Percentiles rank a stretch among this genome's conserved stretches.
Conservation (phyloP, 2,329 filamentous ascomycete genomes). For the Aspergillus japonicus region DNA sequence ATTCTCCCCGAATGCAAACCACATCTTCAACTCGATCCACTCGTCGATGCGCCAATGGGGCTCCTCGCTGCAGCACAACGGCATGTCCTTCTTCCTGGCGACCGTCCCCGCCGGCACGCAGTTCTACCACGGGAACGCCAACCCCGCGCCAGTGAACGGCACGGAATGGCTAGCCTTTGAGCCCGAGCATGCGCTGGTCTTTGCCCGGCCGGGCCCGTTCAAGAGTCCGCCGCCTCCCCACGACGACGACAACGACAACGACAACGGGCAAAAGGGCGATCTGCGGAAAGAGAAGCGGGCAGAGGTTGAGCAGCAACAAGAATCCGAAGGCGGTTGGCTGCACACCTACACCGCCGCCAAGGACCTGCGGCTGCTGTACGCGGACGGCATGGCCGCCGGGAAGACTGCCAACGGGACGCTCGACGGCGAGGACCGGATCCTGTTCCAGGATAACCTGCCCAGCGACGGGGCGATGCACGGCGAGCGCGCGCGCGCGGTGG, state of each 20-base stretch:
- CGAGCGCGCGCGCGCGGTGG: constrained; percentile 55
- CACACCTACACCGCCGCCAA: constrained; percentile 64
- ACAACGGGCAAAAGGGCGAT: not conserved
- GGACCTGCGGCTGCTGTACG: constrained; percentile 61
- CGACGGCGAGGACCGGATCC: constrained; percentile 64
- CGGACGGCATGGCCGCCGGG: constrained; percentile 69
- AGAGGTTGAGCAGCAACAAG: not conserved
- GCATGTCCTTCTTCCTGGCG: constrained; percentile 68
- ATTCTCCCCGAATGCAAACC: constrained; percentile 52
- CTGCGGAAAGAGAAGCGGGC: not conserved
- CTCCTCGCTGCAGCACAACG: constrained; percentile 71
- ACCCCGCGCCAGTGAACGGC: constrained; percentile 48
- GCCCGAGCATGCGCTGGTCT: constrained; percentile 68
- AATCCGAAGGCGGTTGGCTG: constrained; percentile 53
- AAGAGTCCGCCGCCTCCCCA: constrained; percentile 14
- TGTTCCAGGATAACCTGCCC: constrained; percentile 46
- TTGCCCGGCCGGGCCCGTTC: constrained; percentile 46
- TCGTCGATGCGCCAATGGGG: constrained; percentile 73
- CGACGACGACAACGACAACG: not conserved
- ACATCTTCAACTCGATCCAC: constrained; percentile 72
- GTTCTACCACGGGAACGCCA: constrained; percentile 64
- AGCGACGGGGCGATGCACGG: constrained; percentile 12
- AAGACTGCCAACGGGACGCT: constrained; percentile 66
- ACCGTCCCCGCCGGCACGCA: constrained; percentile 63
- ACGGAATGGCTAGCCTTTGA: constrained; percentile 76